Percentiles rank a stretch among this genome's conserved stretches.
Conservation (phyloP, 176 grass and related monocot genomes). For the Saccharum spontaneum region DNA sequence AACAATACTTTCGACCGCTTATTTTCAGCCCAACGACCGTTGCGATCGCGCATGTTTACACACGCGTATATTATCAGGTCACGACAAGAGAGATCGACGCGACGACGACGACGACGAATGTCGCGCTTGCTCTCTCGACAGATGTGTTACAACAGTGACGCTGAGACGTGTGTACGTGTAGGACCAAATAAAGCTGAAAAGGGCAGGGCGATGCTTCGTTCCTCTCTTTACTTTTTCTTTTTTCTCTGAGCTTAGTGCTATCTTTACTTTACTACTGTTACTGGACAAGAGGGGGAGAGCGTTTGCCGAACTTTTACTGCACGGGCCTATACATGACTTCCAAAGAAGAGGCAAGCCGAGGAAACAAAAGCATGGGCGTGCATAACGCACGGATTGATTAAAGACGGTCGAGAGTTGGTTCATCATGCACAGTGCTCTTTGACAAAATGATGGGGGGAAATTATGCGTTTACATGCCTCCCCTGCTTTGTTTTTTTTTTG, state of each 20-base stretch:
- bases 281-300: no score
- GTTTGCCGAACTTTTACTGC: not conserved
- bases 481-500: not conserved
- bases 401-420: not conserved
- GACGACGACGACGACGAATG: not conserved
- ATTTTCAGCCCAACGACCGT: no score
- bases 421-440: conserved; percentile 15
- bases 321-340: not conserved
- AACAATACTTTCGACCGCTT: no score
- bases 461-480: not conserved
- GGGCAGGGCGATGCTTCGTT: not conserved
- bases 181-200: not conserved
- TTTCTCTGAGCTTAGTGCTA: not conserved
- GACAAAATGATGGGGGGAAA: conserved; percentile 22
- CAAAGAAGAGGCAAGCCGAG: not conserved
- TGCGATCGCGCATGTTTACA: not conserved
- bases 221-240: not conserved
- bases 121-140: not conserved
- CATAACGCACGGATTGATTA: not conserved
- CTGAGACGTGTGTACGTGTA: not conserved
- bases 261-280: no score
- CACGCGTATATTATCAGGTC: not conserved
- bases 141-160: not conserved
- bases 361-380: not conserved
- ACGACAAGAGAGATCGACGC: not conserved